Evolutionary conservation across 345 rosid genomes (phyloP).

Genomic region (Heritiera fomes): DNA sequence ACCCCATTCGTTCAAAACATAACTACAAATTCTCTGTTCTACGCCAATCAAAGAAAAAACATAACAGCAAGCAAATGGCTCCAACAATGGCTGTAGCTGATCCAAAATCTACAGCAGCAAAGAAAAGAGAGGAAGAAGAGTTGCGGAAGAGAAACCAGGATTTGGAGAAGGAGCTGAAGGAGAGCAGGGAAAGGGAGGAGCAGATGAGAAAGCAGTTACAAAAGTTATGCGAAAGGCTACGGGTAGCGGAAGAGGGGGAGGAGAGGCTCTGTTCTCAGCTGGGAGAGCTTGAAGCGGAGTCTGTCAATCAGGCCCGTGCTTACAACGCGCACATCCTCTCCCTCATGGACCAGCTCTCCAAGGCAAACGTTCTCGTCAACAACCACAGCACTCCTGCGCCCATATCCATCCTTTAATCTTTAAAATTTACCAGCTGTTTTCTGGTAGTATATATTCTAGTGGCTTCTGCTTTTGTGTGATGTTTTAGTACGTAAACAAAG

Average conservation of each 20-base stretch:
- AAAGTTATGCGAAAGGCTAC: slow-evolving; percentile 37
- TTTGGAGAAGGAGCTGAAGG: slow-evolving; percentile 14
- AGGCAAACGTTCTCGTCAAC: slow-evolving; percentile 23
- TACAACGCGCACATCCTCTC: slow-evolving; percentile 60
- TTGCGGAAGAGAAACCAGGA: slow-evolving; percentile 19
- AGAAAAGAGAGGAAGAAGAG: slow-evolving; percentile 1
- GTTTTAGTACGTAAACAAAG: background rate
- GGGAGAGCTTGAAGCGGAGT: slow-evolving; percentile 86
- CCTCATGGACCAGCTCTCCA: slow-evolving; percentile 64
- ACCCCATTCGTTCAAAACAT: background rate
- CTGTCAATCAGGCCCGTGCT: slow-evolving; percentile 65
- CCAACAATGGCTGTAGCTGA: background rate
- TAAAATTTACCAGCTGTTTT: no score
- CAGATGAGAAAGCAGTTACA: background rate
- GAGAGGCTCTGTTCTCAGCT: slow-evolving; percentile 83
- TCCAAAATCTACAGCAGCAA: background rate
- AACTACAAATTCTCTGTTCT: no score
- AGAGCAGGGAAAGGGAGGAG: slow-evolving; percentile 20
- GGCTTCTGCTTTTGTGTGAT: background rate
- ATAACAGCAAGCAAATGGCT: slow-evolving; percentile 1
- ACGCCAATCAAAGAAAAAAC: background rate
- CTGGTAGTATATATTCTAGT: background rate
- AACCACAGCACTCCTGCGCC: background rate
- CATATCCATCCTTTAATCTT: background rate
- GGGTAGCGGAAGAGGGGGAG: slow-evolving; percentile 83